Conservation (phyloP, 345 rosid genomes). For the Syzygium grande region DNA sequence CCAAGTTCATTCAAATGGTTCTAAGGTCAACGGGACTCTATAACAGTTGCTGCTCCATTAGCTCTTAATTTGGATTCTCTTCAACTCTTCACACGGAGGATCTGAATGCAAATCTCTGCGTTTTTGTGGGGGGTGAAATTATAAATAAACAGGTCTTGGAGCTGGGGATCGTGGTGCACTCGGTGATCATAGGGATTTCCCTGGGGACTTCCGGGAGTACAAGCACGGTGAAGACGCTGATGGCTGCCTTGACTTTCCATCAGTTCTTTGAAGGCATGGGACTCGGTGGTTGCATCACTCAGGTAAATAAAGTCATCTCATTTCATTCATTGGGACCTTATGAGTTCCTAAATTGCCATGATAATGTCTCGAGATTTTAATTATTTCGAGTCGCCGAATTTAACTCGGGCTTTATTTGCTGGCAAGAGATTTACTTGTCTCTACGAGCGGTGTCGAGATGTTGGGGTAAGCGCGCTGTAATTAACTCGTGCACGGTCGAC, state of each 20-base stretch:
- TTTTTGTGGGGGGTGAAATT: not conserved
- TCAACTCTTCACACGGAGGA: not conserved
- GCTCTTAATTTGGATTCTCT: too few species aligned
- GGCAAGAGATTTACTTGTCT: not conserved
- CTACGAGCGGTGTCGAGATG: not conserved
- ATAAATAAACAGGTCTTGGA: conserved; percentile 40
- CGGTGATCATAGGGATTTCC: conserved; percentile 59
- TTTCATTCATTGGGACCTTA: not conserved
- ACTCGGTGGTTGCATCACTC: conserved; percentile 60
- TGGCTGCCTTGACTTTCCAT: conserved; percentile 66
- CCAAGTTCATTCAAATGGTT: not conserved
- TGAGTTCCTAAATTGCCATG: not conserved
- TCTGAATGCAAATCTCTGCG: not conserved
- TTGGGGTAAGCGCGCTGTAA: fast-evolving
- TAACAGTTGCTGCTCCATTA: not conserved
- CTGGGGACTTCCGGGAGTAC: conserved; percentile 55
- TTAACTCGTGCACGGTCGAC: fast-evolving
- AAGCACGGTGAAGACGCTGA: conserved; percentile 33
- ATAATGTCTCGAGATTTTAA: not conserved
- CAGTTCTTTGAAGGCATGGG: conserved; percentile 82
- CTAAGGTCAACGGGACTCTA: not conserved
- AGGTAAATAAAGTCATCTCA: conserved; percentile 13
- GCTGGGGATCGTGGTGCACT: conserved; percentile 65
- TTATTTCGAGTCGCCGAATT: not conserved
- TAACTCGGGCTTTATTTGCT: not conserved